phyloP scores from a whole-genome alignment of 129 eudicot species.

The Helianthus tuberosus region DNA sequence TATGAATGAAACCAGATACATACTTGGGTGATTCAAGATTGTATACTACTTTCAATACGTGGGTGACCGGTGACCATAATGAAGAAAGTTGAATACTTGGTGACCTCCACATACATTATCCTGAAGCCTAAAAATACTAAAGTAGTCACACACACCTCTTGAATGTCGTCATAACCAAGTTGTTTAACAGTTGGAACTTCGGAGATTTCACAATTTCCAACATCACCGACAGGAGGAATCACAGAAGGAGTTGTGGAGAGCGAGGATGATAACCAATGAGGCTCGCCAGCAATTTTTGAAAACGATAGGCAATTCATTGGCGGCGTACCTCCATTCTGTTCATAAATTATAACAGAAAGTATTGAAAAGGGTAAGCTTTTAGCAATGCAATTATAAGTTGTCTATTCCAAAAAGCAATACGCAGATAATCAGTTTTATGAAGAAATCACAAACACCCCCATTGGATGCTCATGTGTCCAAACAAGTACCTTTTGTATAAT shows the following conservation, averaged over 20 bases:
- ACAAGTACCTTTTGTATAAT: conserved; percentile 66
- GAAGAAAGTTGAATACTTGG: background rate
- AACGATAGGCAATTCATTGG: conserved; percentile 79
- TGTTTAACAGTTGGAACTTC: conserved; percentile 68
- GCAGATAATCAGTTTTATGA: background rate
- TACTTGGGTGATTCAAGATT: no score
- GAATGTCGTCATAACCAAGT: conserved; percentile 71
- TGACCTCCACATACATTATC: background rate
- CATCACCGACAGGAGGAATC: conserved; percentile 65
- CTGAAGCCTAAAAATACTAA: background rate
- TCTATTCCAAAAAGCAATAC: background rate
- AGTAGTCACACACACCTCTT: conserved; percentile 45
- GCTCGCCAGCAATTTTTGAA: conserved; percentile 78
- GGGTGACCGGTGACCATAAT: background rate
- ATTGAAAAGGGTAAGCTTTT: background rate
- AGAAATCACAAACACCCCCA: background rate
- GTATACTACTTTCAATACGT: background rate
- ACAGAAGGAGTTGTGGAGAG: conserved; percentile 32
- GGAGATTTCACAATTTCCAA: conserved; percentile 45
- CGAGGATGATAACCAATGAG: conserved; percentile 67
- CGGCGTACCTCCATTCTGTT: conserved; percentile 86
- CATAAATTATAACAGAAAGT: background rate
- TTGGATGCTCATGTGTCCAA: background rate
- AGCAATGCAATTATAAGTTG: background rate
- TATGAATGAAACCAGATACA: background rate